Percentiles rank a stretch among this genome's conserved stretches.
These are phyloP conservation scores for Leonotis leonurus DNA, from an alignment of 257 asterid species.

Conservation along the genomic window DNA sequence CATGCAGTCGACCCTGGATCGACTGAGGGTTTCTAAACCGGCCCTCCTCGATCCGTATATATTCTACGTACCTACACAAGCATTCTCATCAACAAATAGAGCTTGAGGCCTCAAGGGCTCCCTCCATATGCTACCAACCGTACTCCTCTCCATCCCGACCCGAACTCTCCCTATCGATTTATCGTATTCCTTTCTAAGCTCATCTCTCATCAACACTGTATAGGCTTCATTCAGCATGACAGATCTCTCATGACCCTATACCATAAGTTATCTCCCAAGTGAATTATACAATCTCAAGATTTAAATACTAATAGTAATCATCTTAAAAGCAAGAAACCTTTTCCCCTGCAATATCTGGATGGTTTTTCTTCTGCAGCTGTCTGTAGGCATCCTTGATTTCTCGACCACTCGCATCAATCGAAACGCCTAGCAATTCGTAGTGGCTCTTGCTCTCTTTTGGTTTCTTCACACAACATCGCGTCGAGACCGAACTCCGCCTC, in stretches of 20 bases:
- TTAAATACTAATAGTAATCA: not conserved
- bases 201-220: constrained; percentile 34
- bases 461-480: constrained; percentile 24
- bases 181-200: constrained; percentile 36
- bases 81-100: constrained; percentile 50
- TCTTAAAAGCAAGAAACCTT: constrained; percentile 17
- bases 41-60: not conserved
- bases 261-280: not conserved
- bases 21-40: not conserved
- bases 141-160: constrained; percentile 1
- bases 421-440: constrained; percentile 47
- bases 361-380: constrained; percentile 48
- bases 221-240: constrained; percentile 49
- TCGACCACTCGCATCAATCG: constrained; percentile 36
- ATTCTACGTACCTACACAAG: constrained; percentile 36
- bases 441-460: constrained; percentile 25
- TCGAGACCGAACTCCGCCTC: constrained; percentile 10
- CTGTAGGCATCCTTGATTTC: constrained; percentile 52
- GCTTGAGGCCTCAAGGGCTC: constrained; percentile 51
- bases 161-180: constrained; percentile 24
- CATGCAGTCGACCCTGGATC: not conserved
- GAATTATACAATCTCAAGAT: not conserved
- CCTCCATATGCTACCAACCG: constrained; percentile 39
- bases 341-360: constrained; percentile 61
- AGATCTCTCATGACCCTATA: constrained; percentile 53